Percentiles rank a stretch among this genome's conserved stretches.
phyloP scores from a whole-genome alignment of 2,329 filamentous ascomycete species.

The Fusarium staphyleae region DNA sequence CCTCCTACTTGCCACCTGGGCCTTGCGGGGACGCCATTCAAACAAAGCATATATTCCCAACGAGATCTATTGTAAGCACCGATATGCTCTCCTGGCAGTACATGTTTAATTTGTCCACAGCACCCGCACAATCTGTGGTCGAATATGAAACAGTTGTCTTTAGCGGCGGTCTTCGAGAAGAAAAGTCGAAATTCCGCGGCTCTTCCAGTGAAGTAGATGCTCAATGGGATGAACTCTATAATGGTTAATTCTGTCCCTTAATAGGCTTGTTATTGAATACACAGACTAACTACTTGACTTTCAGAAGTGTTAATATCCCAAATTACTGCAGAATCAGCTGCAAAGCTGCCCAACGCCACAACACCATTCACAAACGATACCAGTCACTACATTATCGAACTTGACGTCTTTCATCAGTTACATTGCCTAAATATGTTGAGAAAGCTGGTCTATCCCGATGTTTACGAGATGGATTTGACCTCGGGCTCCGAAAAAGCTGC shows the following conservation, averaged over 20 bases:
- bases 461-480: conserved; percentile 4
- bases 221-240: conserved; percentile 6
- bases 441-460: conserved; percentile 4
- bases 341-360: conserved; percentile 5
- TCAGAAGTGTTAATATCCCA: conserved; percentile 5
- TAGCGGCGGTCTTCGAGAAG: conserved; percentile 4
- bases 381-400: conserved; percentile 7
- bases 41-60: conserved; percentile 1
- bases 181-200: conserved; percentile 3
- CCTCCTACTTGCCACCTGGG: background rate
- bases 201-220: conserved; percentile 4
- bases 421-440: conserved; percentile 10
- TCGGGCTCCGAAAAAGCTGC: conserved; percentile 5
- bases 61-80: conserved; percentile 6
- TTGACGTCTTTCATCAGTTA: conserved; percentile 10
- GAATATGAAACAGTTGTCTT: conserved; percentile 9
- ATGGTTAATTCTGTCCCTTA: background rate
- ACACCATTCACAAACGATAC: conserved; percentile 13
- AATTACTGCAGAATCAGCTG: background rate
- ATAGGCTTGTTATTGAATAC: too few relatives aligned
- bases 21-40: background rate
- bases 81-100: fast-evolving
- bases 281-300: background rate
- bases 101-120: background rate
- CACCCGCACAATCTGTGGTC: background rate